Percentiles rank a stretch among this genome's conserved stretches.
Conservation (phyloP, 2,329 filamentous ascomycete species). For the Fusarium sp. region DNA sequence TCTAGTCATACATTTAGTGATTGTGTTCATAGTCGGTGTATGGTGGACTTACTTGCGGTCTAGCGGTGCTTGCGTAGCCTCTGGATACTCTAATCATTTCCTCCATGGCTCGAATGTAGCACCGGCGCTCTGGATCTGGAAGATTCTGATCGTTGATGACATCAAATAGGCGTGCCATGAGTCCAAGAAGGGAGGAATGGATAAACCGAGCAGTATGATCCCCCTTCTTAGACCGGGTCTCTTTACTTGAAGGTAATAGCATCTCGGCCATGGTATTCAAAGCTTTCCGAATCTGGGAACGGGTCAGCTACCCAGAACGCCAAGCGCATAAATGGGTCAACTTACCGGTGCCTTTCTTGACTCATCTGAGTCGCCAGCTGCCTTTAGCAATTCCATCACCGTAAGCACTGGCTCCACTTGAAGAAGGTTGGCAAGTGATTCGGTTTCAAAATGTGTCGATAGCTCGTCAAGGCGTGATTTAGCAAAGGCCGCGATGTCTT, state of each 20-base stretch:
- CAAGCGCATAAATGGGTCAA: neutral
- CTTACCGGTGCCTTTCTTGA: constrained; percentile 69
- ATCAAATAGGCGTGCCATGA: constrained; percentile 86
- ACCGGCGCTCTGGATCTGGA: constrained; percentile 74
- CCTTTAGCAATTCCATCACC: constrained; percentile 84
- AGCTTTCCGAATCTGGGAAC: constrained; percentile 60
- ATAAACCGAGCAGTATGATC: constrained; percentile 80
- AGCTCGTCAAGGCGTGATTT: constrained; percentile 76
- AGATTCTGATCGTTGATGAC: constrained; percentile 77
- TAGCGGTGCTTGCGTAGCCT: constrained; percentile 78
- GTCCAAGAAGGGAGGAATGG: constrained; percentile 84
- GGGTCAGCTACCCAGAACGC: constrained; percentile 44
- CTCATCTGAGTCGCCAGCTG: constrained; percentile 75
- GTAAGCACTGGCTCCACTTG: constrained; percentile 80
- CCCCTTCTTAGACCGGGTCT: constrained; percentile 61
- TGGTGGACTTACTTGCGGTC: constrained; percentile 78
- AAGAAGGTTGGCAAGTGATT: constrained; percentile 75
- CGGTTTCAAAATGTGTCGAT: constrained; percentile 75
- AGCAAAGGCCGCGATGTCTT: constrained; percentile 72
- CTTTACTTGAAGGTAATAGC: constrained; percentile 56
- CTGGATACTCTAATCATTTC: constrained; percentile 86
- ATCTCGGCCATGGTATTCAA: constrained; percentile 60
- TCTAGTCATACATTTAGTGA: constrained; percentile 61
- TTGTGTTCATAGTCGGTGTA: neutral
- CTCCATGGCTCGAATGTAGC: constrained; percentile 84